Percentiles rank a stretch among this genome's conserved stretches.
Conservation (phyloP, 176 grass and related monocot species). For the Aegilops tauschii region DNA sequence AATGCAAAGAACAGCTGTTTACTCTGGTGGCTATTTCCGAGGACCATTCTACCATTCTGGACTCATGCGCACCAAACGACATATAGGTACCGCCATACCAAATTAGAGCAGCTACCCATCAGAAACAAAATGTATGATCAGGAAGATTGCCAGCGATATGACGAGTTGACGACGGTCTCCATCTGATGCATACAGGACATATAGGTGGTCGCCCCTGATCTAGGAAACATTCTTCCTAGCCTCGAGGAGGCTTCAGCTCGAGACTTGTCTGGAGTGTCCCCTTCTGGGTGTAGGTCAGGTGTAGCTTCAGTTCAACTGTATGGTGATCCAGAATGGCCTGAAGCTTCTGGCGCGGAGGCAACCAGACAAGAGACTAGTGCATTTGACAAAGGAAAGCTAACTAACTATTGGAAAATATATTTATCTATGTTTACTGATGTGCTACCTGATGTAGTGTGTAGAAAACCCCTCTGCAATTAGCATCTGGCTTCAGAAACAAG, state of each 20-base stretch:
- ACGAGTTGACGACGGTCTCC: slow-evolving; percentile 3
- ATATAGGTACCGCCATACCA: background rate
- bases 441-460: background rate
- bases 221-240: slow-evolving; percentile 18
- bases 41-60: slow-evolving; percentile 14
- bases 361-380: background rate
- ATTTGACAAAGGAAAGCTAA: background rate
- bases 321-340: background rate
- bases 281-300: background rate
- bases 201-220: slow-evolving; percentile 25
- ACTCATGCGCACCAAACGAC: slow-evolving; percentile 35
- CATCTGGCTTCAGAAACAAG: slow-evolving; percentile 27
- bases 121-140: background rate
- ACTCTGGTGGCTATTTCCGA: slow-evolving; percentile 9
- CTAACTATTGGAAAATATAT: background rate
- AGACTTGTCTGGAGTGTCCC: slow-evolving; percentile 1
- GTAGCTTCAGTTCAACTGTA: background rate
- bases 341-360: background rate
- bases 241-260: background rate
- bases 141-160: background rate
- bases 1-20: background rate
- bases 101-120: background rate
- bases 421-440: background rate
- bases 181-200: slow-evolving; percentile 12
- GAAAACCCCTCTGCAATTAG: background rate